Base-by-base conservation (phyloP, 2,329 filamentous ascomycete species). In the Botrytis squamosa region DNA sequence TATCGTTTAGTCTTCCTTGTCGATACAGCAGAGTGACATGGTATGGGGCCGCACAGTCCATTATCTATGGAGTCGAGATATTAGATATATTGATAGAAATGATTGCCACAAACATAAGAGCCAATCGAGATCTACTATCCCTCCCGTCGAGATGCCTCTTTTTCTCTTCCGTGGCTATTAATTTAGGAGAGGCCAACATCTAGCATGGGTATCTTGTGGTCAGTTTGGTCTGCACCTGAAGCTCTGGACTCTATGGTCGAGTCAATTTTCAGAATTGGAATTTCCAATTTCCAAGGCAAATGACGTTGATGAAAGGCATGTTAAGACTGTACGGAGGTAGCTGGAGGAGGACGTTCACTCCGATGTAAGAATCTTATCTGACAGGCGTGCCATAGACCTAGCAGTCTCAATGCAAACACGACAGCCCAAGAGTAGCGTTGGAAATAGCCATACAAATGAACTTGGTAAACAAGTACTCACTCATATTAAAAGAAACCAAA, bases 1-100 rank as follows among this genome's bases (percentile, higher is more conserved):
- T 60, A 36, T 72, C 71, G 71, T 72, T 46, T 72, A 67, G 33
- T 36, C 38, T 69, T 59, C 49, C 65, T 68, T 55, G 65, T 57
- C 42, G 36, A 68, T 42, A 68, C 33, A 68, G 18, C 18, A 33
- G 14, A 49, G 52, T 55, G 52, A 29, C 12, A 22, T n/a, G 20
- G 20, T 55, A 55, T 55, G 38, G 49, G 66, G 38, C 66, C 49
- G 66, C 66, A 68, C 66, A 68, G 66, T 68, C 66, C 66, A 68
- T 29, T 40, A 36, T 49, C n/a, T 68, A 64, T 44, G 40, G 40
- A 64, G 40, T 65, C 46, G 25, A 64, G 20, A 64, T 40, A 64
- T 64, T 62, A 46, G 63, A 22, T 46, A 64, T 44, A 67, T 68
- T 42, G 38, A 55, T 68, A 40, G 49, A 57, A 57, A 68, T 57